Base-by-base conservation (phyloP, 1,139 yeast genomes). In the Hemisphaericaspora xylanilytica region DNA sequence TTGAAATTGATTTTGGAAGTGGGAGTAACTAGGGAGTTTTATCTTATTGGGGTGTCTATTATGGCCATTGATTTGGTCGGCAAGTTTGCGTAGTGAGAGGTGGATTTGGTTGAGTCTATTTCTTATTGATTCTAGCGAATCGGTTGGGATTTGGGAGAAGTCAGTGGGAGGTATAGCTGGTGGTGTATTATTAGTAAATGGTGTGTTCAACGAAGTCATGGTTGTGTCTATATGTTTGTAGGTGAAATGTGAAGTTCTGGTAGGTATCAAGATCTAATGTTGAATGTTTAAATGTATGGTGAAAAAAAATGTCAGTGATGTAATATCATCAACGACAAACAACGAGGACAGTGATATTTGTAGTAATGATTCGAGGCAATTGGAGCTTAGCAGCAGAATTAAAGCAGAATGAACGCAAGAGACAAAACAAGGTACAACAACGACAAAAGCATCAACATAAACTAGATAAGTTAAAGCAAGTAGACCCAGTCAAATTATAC, bases 1-100 rank as follows among this genome's bases (percentile, higher is more conserved):
- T 50, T 81, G 88, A 53, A 88, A 78, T 59, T 90, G 97, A 45
- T 84, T 82, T 52, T 87, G 96, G 36, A 68, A 61, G 42, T 65
- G 70, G 11, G 62, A 64, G 47, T 69, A 70, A 24, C 61, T 57
- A n/a, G 76, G 76, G 11, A 69, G 50, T 41, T 59, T 65, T 24
- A 63, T 61, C 37, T 61, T 65, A 17, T 53, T 59, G 7, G 70
- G 73, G 41, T 65, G 65, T 40, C 75, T 48, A 46, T 61, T 67
- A 42, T 69, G 70, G 41, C 62, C 62, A 43, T 63, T 65, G 30
- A 70, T 58, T 47, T 70, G 76, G 33, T 71, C 77, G 3, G 71
- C 58, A 32, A 71, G 52, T 45, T 70, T 70, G 11, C 75, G 55
- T 17, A 71, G 57, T 13, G 76, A 70, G 26, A 68, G 58, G 47